Conservation (phyloP, 1,284 basidiomycete genomes). For the Microbotryomycetes sp. region DNA sequence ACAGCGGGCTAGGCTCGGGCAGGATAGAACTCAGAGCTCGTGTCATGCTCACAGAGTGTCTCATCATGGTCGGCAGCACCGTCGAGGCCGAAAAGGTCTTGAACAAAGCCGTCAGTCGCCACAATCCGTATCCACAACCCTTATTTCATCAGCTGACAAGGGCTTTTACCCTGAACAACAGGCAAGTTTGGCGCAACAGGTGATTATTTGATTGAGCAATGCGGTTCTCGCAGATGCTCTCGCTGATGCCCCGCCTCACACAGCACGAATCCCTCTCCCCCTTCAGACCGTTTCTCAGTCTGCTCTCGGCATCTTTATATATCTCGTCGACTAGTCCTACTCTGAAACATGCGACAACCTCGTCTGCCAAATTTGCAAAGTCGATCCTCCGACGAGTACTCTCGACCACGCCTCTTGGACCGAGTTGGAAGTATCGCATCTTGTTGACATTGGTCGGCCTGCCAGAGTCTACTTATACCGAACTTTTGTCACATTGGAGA, state of each 20-base stretch:
- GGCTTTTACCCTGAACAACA: neutral
- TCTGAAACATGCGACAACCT: constrained; percentile 1
- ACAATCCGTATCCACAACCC: too few species aligned
- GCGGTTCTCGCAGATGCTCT: too few species aligned
- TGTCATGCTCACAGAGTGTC: constrained; percentile 11
- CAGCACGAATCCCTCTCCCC: constrained; percentile 11
- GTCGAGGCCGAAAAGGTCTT: constrained; percentile 4
- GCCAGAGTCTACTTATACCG: neutral
- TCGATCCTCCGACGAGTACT: constrained; percentile 4
- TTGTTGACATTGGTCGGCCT: neutral
- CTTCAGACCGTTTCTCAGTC: constrained; percentile 1
- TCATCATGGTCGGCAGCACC: neutral
- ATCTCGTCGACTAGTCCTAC: constrained; percentile 1
- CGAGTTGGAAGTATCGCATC: neutral
- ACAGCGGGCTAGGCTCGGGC: neutral
- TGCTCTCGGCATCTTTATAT: constrained; percentile 12
- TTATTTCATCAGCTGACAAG: too few species aligned
- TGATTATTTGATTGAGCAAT: too few species aligned
- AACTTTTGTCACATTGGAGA: constrained; percentile 2
- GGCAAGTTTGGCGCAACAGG: constrained; percentile 2
- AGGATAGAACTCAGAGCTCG: constrained; percentile 13
- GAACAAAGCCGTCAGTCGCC: constrained; percentile 5
- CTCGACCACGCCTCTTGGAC: neutral
- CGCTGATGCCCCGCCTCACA: too few species aligned
- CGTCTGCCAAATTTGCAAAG: constrained; percentile 9